These are phyloP conservation scores for Phaseolus lunatus DNA, from an alignment of 306 rosid genomes.

Conservation along the genomic window DNA sequence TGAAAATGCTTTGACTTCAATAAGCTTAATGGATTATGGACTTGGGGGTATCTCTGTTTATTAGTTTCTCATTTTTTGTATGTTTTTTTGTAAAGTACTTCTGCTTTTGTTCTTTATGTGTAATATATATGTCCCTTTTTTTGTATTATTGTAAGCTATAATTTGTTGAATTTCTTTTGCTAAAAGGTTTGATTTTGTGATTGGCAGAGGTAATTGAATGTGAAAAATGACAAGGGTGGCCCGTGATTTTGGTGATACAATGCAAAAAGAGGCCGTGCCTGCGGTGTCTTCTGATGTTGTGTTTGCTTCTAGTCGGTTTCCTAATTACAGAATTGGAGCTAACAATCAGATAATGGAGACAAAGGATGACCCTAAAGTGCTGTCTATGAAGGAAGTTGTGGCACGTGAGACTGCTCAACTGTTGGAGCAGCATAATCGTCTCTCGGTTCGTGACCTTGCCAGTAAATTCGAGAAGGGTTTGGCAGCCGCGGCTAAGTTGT, in stretches of 20 bases:
- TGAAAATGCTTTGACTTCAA: slow-evolving; percentile 45
- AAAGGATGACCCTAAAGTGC: slow-evolving; percentile 73
- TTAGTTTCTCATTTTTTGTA: slow-evolving; percentile 4
- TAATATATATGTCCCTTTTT: background rate
- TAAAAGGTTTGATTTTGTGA: slow-evolving; percentile 45
- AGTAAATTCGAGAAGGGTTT: slow-evolving; percentile 94
- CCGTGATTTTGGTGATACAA: slow-evolving; percentile 80
- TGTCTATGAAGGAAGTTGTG: slow-evolving; percentile 91
- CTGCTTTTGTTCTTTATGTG: slow-evolving; percentile 3
- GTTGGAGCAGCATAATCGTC: slow-evolving; percentile 93
- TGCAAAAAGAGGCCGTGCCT: slow-evolving; percentile 79
- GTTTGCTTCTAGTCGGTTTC: slow-evolving; percentile 85
- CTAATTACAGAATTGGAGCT: slow-evolving; percentile 83
- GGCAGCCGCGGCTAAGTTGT: slow-evolving; percentile 96
- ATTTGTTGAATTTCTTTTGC: slow-evolving; percentile 18
- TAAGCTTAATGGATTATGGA: slow-evolving; percentile 26
- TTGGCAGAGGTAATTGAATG: slow-evolving; percentile 53
- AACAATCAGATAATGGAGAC: slow-evolving; percentile 86
- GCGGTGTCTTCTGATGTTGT: slow-evolving; percentile 84
- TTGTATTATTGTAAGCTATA: background rate
- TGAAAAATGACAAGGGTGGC: slow-evolving; percentile 78
- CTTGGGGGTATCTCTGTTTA: slow-evolving; percentile 23
- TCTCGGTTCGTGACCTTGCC: slow-evolving; percentile 96
- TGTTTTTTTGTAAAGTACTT: slow-evolving; percentile 2
- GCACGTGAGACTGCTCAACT: slow-evolving; percentile 92